Base-by-base conservation (phyloP, 2,329 filamentous ascomycete species). In the Pochonia chlamydosporia region DNA sequence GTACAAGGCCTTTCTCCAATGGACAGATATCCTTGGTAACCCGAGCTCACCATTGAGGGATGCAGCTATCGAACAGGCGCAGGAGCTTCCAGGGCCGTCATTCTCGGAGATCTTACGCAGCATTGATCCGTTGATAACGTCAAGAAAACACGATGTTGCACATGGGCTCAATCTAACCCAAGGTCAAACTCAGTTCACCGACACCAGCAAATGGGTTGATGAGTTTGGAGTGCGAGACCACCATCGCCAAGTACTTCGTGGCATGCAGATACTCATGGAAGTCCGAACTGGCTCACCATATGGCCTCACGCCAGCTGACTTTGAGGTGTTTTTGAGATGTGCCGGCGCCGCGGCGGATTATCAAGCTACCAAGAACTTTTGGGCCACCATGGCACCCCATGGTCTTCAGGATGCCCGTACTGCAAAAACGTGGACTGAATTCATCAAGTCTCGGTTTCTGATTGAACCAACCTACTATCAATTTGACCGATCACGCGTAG, bases 21-120 rank as follows among this genome's bases (percentile, higher is more conserved):
- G 66, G 60, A 57, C 57, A 18, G 24, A 50, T 7, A 33, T 53
- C 3, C 48, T 68, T 11, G 44, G 39, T 18, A 47, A 60, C 16
- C 3, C 44, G 9, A 36, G 53, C 16, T 40, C 33, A 3, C 54
- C 63, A 26, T 25, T 48, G 3, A 45, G 58, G n/a, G 40, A 54
- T 1, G 52, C 54, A 5, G 57, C 64, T 14, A 56, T 63, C 7
- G 50, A 61, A 6, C 59, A 68, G 39, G 53, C 72, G 5, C 53
- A 53, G 13, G 43, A 51, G 1, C 58, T 89, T 20, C 72, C 83
- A 0, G 62, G 71, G 2, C 68, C 74, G 1, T 74, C 74, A 1
- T 82, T 89, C 57, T 79, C 81, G 2, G 81, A 85, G 52, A 74
- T 86, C 9, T 61, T 91, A 25, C 73, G 75, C 28, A 70, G 74